These are phyloP conservation scores for Diaporthe velutina DNA, from an alignment of 2,329 filamentous ascomycete genomes.

Conservation along the genomic window DNA sequence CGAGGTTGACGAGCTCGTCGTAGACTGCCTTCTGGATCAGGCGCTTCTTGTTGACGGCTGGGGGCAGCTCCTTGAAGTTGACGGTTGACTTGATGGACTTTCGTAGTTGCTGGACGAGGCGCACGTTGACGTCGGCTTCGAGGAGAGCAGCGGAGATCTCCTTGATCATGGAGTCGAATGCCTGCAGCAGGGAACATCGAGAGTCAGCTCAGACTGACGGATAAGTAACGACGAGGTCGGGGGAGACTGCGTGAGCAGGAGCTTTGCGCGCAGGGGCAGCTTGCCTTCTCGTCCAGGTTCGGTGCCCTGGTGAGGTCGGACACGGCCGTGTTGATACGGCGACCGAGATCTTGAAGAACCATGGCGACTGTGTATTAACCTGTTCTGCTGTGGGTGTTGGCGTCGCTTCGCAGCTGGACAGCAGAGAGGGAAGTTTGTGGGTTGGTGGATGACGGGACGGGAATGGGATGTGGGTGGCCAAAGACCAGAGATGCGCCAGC, in stretches of 20 bases:
- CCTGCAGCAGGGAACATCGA: conserved; percentile 61
- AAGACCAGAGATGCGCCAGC: conserved; percentile 19
- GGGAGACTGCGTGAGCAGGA: no score
- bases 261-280: no score
- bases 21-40: conserved; percentile 98
- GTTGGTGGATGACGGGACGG: not conserved
- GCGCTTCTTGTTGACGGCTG: conserved; percentile 97
- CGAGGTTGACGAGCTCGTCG: conserved; percentile 94
- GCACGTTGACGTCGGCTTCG: conserved; percentile 97
- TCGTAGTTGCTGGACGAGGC: conserved; percentile 89
- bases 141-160: conserved; percentile 96
- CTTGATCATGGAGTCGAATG: conserved; percentile 98
- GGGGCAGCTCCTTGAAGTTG: conserved; percentile 93
- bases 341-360: conserved; percentile 99
- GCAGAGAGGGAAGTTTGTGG: not conserved
- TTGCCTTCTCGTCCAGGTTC: conserved; percentile 95
- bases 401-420: conserved; percentile 28
- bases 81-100: conserved; percentile 92
- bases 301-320: conserved; percentile 91
- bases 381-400: conserved; percentile 13
- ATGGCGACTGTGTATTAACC: conserved; percentile 62
- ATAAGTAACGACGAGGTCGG: not conserved
- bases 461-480: not conserved
- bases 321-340: conserved; percentile 97
- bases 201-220: conserved; percentile 54